Evolutionary conservation across 2,329 filamentous ascomycete species (phyloP).

Genomic region (Talaromyces sp.): DNA sequence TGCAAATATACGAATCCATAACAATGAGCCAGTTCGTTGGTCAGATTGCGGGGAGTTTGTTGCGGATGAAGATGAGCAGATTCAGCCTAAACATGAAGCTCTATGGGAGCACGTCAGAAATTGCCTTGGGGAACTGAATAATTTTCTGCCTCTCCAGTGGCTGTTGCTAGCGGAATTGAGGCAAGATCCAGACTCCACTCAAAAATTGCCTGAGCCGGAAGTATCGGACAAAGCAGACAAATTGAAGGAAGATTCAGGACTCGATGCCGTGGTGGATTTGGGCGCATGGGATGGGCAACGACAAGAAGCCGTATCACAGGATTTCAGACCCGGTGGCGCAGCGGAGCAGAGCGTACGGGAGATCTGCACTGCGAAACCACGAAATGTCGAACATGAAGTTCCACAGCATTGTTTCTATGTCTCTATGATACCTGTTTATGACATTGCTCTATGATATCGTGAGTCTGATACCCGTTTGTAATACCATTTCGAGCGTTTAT

Average conservation of each 20-base stretch:
- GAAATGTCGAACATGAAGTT: neutral
- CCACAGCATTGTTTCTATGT: neutral
- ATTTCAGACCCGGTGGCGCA: neutral
- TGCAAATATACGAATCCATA: conserved; percentile 19
- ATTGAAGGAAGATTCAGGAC: neutral
- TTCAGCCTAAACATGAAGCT: conserved; percentile 28
- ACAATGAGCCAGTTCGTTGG: conserved; percentile 23
- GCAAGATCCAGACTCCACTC: neutral
- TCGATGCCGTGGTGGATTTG: neutral
- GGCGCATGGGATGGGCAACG: neutral
- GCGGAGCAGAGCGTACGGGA: neutral
- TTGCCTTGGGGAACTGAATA: conserved; percentile 11
- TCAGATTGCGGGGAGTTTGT: conserved; percentile 18
- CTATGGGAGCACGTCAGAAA: conserved; percentile 22
- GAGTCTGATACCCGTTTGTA: neutral
- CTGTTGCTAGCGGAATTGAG: conserved; percentile 19
- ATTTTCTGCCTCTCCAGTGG: conserved; percentile 19
- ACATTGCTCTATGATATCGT: neutral
- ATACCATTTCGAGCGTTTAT: neutral
- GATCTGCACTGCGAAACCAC: neutral
- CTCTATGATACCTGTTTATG: neutral
- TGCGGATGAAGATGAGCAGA: conserved; percentile 17
- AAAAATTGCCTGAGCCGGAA: neutral
- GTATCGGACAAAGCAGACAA: neutral
- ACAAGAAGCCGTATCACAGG: neutral